Evolutionary conservation across 1,284 basidiomycete species (phyloP).

Genomic region (Thelephora terrestris): DNA sequence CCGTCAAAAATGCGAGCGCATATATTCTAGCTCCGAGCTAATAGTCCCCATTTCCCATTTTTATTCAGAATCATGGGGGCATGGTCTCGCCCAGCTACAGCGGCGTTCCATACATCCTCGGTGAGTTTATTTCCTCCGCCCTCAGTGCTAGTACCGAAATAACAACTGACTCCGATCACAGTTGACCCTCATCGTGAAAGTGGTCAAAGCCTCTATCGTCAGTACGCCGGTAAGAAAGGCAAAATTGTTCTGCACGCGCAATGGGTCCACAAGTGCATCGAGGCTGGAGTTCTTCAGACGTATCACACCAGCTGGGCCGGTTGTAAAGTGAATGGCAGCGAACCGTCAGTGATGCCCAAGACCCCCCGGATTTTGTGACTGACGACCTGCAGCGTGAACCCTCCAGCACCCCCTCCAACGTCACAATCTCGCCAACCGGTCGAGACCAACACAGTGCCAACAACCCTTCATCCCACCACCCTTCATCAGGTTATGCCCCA

Average conservation of each 20-base stretch:
- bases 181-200: slow-evolving; percentile 67
- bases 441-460: slow-evolving; percentile 2
- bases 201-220: slow-evolving; percentile 70
- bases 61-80: slow-evolving; percentile 60
- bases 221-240: slow-evolving; percentile 65
- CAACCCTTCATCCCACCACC: slow-evolving; percentile 5
- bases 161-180: slow-evolving; percentile 21
- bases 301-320: slow-evolving; percentile 67
- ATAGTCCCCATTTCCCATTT: slow-evolving; percentile 6
- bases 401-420: slow-evolving; percentile 7
- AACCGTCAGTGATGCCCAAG: slow-evolving; percentile 38
- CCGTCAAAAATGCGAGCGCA: slow-evolving; percentile 2
- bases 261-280: slow-evolving; percentile 69
- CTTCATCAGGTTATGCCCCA: slow-evolving; percentile 3
- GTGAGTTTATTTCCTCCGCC: slow-evolving; percentile 28
- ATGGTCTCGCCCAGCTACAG: slow-evolving; percentile 62
- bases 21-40: slow-evolving; percentile 1
- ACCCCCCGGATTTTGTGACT: slow-evolving; percentile 1
- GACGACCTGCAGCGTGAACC: slow-evolving; percentile 8
- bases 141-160: slow-evolving; percentile 5
- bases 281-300: slow-evolving; percentile 53
- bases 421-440: slow-evolving; percentile 1
- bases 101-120: slow-evolving; percentile 65
- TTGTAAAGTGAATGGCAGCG: slow-evolving; percentile 67
- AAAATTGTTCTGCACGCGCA: slow-evolving; percentile 61